Evolutionary conservation across 1,139 yeast genomes (phyloP), one percentile per base, ranked within the genome.

Genomic region (Kazachstania sp.): DNA sequence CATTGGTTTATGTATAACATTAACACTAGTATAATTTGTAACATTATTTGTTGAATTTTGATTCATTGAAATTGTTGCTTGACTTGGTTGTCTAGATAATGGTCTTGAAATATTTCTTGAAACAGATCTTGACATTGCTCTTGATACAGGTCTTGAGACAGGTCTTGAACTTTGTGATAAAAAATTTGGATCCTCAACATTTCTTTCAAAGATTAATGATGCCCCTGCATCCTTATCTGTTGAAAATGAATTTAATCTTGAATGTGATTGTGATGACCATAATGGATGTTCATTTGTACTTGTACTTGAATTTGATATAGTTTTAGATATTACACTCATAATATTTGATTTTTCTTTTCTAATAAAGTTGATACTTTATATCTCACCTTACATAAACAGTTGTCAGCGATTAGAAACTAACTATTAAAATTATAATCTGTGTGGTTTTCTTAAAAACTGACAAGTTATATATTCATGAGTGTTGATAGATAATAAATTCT

Each of bases 181-280:
- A 19, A 29, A 39, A 15, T 28, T 51, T 15, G 71, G 73, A 54
- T 79, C 85, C 59, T 79, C 84, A 16, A 81, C 86, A 44, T 79
- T 73, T 46, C 86, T 67, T 62, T 81, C 86, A 58, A 81, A 81
- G 51, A 81, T 81, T 50, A 69, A 36, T 19, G 64, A 32, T 13
- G 36, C 19, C 6, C 12, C 15, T 2, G 19, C 19, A 32, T 37
- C 31, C 8, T 15, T 28, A 36, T 36, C 38, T 19, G 12, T 11
- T 37, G 39, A 37, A n/a, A 37, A 37, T 23, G 39, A 37, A 23
- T 37, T 37, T 7, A 37, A n/a, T 16, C 39, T 16, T 8, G 39
- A 37, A n/a, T 23, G 29, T 20, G 39, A 36, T n/a, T n/a, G n/a
- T 5, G 36, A 9, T 15, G 36, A 32, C 36, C 19, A 29, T 39